These are phyloP conservation scores for Penicillium sp. DNA, from an alignment of 2,329 filamentous ascomycete genomes.

Conservation along the genomic window DNA sequence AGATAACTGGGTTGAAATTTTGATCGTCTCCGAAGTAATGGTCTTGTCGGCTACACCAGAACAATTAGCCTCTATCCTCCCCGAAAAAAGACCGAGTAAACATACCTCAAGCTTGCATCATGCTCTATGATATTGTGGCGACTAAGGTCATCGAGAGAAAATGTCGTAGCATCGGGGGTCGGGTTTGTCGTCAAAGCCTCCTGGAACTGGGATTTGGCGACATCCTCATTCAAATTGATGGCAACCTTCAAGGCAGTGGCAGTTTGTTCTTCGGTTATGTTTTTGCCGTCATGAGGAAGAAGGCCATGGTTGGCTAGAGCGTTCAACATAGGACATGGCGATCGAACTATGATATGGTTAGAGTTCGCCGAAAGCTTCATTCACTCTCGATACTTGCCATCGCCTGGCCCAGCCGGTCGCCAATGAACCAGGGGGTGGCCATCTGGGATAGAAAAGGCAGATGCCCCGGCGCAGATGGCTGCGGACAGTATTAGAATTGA, in stretches of 20 bases:
- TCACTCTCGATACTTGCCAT: not conserved
- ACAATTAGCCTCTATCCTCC: not conserved
- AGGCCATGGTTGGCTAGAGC: constrained; percentile 4
- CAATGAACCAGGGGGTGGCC: constrained; percentile 1
- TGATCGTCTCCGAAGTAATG: constrained; percentile 15
- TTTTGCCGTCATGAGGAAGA: constrained; percentile 3
- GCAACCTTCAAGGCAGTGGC: not conserved
- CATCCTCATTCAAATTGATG: constrained; percentile 3
- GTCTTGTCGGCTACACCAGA: constrained; percentile 11
- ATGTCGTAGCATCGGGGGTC: not conserved
- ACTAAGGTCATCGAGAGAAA: constrained; percentile 6
- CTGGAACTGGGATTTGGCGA: not conserved
- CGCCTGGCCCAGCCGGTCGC: not conserved
- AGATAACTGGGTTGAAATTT: constrained; percentile 10
- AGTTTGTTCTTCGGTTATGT: not conserved
- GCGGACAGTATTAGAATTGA: not conserved
- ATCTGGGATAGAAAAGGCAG: not conserved
- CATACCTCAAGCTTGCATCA: constrained; percentile 7
- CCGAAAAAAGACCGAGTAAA: no score
- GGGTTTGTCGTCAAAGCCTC: not conserved
- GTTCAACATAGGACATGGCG: constrained; percentile 8
- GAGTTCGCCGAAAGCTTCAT: not conserved
- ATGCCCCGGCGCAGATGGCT: not conserved
- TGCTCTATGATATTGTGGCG: constrained; percentile 2
- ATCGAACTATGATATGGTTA: not conserved